Base-by-base conservation (phyloP, 306 rosid species). In the Quercus aquifolioides region DNA sequence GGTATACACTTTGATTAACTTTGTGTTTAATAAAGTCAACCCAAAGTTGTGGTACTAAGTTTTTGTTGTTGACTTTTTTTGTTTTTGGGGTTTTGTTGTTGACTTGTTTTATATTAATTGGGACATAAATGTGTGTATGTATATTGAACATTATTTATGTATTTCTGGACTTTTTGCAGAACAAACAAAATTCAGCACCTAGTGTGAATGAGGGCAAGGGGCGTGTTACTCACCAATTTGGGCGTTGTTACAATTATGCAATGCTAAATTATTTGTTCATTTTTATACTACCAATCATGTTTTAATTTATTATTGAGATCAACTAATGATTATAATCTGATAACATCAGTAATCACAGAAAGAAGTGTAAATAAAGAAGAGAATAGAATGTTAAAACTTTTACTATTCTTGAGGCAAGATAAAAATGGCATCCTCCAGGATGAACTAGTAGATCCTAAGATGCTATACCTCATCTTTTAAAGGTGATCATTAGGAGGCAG, bases 181-280 rank as follows among this genome's bases (percentile, higher is more conserved):
- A 23, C 89, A 94, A 64, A 96, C 98, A 20, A 93, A 93, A 70
- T 84, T 62, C 94, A 1, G 97, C 98, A 75, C 99, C 99, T 21
- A 87, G 78, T 62, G 87, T 96, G 98, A 97, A 96, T 93, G 97
- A 88, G 86, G 99, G 98, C 52, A 96, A 96, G 90, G 97, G 98
- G 49, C 98, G 96, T 21, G 89, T 90, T 64, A 91, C 97, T 54
- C 78, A 91, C 72, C 98, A 96, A 84, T 93, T 91, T 60, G 99
- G 99, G 52, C 93, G 99, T 69, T 96, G 99, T 77, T 96, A 93
- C 88, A 96, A 96, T 76, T 96, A 96, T 86, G 96, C 94, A 70
- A 54, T 76, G 79, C 97, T 96, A 79, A 86, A 91, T 86, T 21
- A 41, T 41, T 8, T 8, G 12, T 41, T 41, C 8, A 2, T 41